These are phyloP conservation scores for Tulasnella calospora DNA, from an alignment of 768 basidiomycete species.

Conservation along the genomic window DNA sequence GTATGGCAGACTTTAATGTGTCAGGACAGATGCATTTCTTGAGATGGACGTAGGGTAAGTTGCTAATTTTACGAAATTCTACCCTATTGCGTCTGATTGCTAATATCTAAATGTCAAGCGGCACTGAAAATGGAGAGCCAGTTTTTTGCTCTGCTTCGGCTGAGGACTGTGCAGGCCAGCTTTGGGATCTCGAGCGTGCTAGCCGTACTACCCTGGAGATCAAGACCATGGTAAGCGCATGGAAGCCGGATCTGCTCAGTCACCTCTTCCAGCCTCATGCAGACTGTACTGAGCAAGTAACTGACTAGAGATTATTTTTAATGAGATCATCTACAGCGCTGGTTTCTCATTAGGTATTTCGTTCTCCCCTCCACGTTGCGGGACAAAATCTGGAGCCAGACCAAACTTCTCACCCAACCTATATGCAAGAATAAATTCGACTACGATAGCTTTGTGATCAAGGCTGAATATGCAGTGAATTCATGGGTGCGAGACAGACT, in stretches of 20 bases:
- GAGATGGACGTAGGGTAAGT: background rate
- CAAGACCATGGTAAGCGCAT: background rate
- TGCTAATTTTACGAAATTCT: background rate
- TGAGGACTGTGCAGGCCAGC: background rate
- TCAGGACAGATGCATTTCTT: background rate
- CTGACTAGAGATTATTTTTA: background rate
- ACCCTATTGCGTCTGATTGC: background rate
- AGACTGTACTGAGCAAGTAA: background rate
- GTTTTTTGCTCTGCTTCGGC: background rate
- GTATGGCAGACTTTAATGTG: background rate
- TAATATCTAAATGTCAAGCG: background rate
- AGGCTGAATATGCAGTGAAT: background rate
- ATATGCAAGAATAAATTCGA: background rate
- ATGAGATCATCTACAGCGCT: background rate
- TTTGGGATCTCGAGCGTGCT: background rate
- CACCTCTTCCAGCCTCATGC: background rate
- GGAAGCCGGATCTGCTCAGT: background rate
- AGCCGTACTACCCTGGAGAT: background rate
- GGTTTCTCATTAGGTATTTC: background rate
- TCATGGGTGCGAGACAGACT: background rate
- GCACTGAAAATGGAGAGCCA: background rate
- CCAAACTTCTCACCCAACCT: background rate
- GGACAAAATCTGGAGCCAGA: background rate
- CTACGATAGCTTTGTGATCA: background rate
- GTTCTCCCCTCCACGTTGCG: background rate